Percentiles rank a stretch among this genome's conserved stretches.
Evolutionary conservation across 805 yeast genomes (phyloP).

Genomic region (Saccharomycopsis malanga): DNA sequence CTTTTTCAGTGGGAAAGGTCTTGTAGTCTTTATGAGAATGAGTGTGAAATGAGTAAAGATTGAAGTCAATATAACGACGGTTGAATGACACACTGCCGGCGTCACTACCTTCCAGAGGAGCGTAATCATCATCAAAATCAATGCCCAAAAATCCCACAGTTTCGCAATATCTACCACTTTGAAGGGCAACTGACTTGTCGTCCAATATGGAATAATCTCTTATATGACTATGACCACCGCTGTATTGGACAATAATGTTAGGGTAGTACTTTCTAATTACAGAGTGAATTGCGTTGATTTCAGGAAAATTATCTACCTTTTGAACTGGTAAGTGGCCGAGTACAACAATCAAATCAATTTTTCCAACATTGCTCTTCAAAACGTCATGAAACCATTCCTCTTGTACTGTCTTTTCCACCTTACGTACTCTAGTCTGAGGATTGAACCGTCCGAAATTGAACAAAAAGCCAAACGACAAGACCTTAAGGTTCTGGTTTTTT

Average conservation of each 20-base stretch:
- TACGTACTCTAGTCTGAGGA: constrained; percentile 53
- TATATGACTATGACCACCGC: constrained; percentile 93
- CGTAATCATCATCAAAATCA: constrained; percentile 24
- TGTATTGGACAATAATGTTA: constrained; percentile 61
- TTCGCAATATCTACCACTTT: constrained; percentile 89
- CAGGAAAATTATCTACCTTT: constrained; percentile 32
- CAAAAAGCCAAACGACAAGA: constrained; percentile 70
- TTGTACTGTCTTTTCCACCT: constrained; percentile 45
- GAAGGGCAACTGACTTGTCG: constrained; percentile 62
- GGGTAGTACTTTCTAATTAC: constrained; percentile 55
- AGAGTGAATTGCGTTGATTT: constrained; percentile 32
- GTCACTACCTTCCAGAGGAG: constrained; percentile 19
- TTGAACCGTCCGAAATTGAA: constrained; percentile 67
- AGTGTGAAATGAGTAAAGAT: constrained; percentile 55
- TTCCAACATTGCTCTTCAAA: constrained; percentile 24
- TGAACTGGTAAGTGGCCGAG: constrained; percentile 74
- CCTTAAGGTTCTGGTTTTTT: constrained; percentile 38
- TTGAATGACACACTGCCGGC: constrained; percentile 31
- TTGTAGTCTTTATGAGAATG: constrained; percentile 39
- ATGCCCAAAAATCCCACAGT: constrained; percentile 85
- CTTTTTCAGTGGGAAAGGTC: constrained; percentile 49
- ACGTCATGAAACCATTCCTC: constrained; percentile 60
- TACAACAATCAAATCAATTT: constrained; percentile 60
- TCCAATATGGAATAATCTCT: constrained; percentile 76
- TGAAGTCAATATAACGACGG: constrained; percentile 81